Evolutionary conservation across 2,329 filamentous ascomycete genomes (phyloP).

Genomic region (Didymella segeticola): DNA sequence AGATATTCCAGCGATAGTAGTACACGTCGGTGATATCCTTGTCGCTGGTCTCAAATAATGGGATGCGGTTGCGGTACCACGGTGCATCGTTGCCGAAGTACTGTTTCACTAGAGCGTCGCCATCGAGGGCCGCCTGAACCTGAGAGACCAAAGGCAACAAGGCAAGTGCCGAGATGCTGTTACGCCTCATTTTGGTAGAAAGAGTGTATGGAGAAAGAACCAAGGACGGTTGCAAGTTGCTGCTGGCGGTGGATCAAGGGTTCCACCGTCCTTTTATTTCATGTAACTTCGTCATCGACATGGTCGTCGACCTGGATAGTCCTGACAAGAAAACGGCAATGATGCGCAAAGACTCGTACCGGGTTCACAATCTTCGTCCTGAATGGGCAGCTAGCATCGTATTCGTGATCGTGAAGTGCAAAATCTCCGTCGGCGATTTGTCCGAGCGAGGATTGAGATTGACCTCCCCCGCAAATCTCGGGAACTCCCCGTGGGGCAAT

Average conservation of each 20-base stretch:
- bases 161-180: constrained; percentile 2
- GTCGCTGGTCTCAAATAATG: constrained; percentile 51
- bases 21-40: constrained; percentile 51
- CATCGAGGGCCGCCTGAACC: constrained; percentile 31
- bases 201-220: not conserved
- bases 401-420: not conserved
- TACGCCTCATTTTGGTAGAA: not conserved
- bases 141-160: constrained; percentile 4
- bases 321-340: constrained; percentile 3
- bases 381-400: constrained; percentile 2
- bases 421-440: constrained; percentile 1
- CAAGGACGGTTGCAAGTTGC: not conserved
- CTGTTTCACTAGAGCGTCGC: constrained; percentile 32
- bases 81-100: constrained; percentile 52
- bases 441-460: constrained; percentile 17
- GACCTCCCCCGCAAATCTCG: constrained; percentile 15
- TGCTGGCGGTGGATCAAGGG: not conserved
- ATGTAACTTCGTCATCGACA: not conserved
- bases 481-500: constrained; percentile 4
- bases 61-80: constrained; percentile 50
- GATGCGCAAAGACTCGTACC: constrained; percentile 4
- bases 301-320: not conserved
- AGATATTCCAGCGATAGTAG: constrained; percentile 56
- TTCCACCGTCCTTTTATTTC: not conserved
- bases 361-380: not conserved